A percentile compares a stretch with the other conserved stretches of the same genome.
Conservation (phyloP, 768 basidiomycete species). For the Leccinellum albellum region DNA sequence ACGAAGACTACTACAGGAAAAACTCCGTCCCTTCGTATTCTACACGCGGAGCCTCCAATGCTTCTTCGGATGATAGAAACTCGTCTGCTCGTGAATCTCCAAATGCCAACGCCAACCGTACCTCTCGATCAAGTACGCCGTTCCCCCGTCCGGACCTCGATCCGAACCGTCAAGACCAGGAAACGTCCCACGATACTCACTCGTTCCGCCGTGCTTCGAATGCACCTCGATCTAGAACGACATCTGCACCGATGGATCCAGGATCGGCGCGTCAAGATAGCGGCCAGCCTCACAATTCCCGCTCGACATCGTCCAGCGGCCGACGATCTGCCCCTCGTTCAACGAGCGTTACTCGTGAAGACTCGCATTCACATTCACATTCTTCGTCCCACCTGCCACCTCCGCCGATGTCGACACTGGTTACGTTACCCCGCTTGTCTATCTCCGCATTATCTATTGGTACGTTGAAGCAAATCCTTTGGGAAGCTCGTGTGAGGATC, state of each 20-base stretch:
- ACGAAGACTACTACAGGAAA: conserved; percentile 51
- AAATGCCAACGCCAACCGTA: conserved; percentile 2
- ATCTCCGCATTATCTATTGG: conserved; percentile 64
- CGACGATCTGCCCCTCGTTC: conserved; percentile 6
- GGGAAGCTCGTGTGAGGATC: conserved; percentile 71
- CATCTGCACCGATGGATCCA: conserved; percentile 20
- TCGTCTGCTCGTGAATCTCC: conserved; percentile 12
- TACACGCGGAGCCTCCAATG: conserved; percentile 6
- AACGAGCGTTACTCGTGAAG: conserved; percentile 5
- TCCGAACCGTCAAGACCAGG: conserved; percentile 37
- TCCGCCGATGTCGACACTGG: conserved; percentile 60
- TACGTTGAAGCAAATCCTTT: conserved; percentile 74
- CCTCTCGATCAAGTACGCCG: conserved; percentile 28
- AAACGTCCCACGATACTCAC: conserved; percentile 4
- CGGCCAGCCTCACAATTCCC: conserved; percentile 3
- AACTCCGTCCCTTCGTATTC: conserved; percentile 24
- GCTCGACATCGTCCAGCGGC: conserved; percentile 21
- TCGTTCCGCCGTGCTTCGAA: conserved; percentile 17
- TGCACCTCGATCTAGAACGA: conserved; percentile 16
- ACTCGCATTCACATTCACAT: conserved; percentile 23
- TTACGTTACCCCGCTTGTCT: conserved; percentile 54
- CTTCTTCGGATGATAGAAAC: conserved; percentile 17
- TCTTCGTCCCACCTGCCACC: conserved; percentile 36
- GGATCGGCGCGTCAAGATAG: conserved; percentile 1
- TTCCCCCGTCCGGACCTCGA: conserved; percentile 67